Evolutionary conservation across 495 filamentous ascomycete species (phyloP), one percentile per base, ranked within the genome.

Genomic region (Pyrenopolyporus hunteri): DNA sequence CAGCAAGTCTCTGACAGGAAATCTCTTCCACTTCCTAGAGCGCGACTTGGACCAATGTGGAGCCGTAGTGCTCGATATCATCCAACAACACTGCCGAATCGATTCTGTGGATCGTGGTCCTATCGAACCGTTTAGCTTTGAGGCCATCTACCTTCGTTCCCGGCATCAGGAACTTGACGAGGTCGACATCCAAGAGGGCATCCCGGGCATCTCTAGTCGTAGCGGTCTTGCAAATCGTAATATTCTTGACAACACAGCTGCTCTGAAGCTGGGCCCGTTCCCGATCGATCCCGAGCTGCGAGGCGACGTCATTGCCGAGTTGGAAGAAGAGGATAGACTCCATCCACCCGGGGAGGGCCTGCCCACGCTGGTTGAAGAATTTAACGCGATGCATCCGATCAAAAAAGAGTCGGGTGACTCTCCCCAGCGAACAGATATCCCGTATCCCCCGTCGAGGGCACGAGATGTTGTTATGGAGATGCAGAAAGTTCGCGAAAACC

Each of bases 401-500:
- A 98, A 98, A 75, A 85, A 86, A 47, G 94, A 98, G 64, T 89
- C 93, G 11, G 90, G 84, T 33, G 95, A 98, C 67, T 89, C 81
- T 1, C 91, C 92, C 9, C 83, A 81, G 16, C 84, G 92, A 14
- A 80, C 85, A 6, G 87, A 90, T 19, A 82, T 97, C 29, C 93
- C 95, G 2, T 84, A 91, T 28, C 95, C 94, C 13, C 87, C 91
- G 6, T 92, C 93, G 0, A 84, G 87, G 8, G 90, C 90, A 2
- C 83, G 92, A 55, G 95, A 98, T 64, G 89, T 98, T 6, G 86
- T 90, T 3, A 90, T 96, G 79, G 95, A 98, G 66, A 89, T 97
- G 57, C 91, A 92, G 68, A 91, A 92, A 74, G 88, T 97, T n/a
- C 90, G 89, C 54, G 94, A 98, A 69, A 89, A 93, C 64, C 86